These are phyloP conservation scores for Panus rudis DNA, from an alignment of 768 basidiomycete genomes.

Conservation along the genomic window DNA sequence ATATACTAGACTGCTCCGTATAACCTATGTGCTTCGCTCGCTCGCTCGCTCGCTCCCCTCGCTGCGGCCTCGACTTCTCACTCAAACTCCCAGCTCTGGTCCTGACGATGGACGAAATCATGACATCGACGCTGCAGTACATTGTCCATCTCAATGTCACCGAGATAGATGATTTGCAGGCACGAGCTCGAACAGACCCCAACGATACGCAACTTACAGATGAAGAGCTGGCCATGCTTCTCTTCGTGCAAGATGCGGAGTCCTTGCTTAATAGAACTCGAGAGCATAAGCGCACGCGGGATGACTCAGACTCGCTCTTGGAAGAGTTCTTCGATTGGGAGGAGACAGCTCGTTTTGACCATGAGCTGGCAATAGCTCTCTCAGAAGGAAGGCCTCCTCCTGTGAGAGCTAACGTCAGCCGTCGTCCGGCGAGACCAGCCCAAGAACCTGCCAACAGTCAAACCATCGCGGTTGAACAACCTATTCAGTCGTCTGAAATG, in stretches of 20 bases:
- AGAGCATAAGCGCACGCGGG: slow-evolving; percentile 3
- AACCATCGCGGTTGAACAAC: too few relatives aligned
- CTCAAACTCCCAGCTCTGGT: too few relatives aligned
- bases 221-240: slow-evolving; percentile 15
- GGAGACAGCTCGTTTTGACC: slow-evolving; percentile 16
- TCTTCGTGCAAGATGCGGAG: slow-evolving; percentile 19
- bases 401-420: not conserved
- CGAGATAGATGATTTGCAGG: slow-evolving; percentile 13
- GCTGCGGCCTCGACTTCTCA: too few relatives aligned
- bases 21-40: too few relatives aligned
- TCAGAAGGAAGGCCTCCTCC: slow-evolving; percentile 15
- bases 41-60: too few relatives aligned
- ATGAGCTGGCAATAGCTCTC: slow-evolving; percentile 15
- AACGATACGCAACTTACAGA: slow-evolving; percentile 8
- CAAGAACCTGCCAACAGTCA: too few relatives aligned
- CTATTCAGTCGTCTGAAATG: too few relatives aligned
- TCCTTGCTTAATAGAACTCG: slow-evolving; percentile 10
- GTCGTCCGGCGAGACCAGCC: not conserved
- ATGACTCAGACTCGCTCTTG: too few relatives aligned
- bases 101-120: too few relatives aligned
- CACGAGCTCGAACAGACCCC: not conserved
- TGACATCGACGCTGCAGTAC: too few relatives aligned
- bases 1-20: too few relatives aligned
- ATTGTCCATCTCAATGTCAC: slow-evolving; percentile 9
- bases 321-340: slow-evolving; percentile 15